Evolutionary conservation across 305 asterid species (phyloP).

Genomic region (Withania somnifera): DNA sequence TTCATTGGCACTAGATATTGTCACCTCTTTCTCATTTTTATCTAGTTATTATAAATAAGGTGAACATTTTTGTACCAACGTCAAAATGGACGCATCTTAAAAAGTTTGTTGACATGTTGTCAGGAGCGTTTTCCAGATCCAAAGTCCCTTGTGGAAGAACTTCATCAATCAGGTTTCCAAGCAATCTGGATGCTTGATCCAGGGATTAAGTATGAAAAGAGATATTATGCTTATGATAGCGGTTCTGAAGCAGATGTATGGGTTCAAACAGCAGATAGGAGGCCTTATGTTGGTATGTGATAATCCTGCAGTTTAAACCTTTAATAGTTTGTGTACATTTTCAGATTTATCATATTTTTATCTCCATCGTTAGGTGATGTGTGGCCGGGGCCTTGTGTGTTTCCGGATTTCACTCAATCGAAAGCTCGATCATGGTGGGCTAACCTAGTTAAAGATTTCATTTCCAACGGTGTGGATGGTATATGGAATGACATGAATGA

Average conservation of each 20-base stretch:
- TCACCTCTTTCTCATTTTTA: not conserved
- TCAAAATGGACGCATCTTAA: not conserved
- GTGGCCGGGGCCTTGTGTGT: conserved; percentile 98
- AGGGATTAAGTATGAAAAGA: conserved; percentile 75
- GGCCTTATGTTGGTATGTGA: conserved; percentile 63
- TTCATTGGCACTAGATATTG: not conserved
- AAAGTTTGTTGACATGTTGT: not conserved
- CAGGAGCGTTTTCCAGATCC: conserved; percentile 89
- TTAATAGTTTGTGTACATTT: not conserved
- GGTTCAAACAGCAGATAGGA: conserved; percentile 73
- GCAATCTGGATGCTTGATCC: conserved; percentile 99
- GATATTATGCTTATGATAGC: conserved; percentile 73
- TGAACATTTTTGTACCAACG: not conserved
- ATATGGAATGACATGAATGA: conserved; percentile 99
- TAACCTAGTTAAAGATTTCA: conserved; percentile 65
- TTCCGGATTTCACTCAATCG: conserved; percentile 80
- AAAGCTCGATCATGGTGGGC: conserved; percentile 92
- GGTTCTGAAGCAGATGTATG: conserved; percentile 79
- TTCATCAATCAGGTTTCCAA: conserved; percentile 75
- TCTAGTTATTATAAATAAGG: not conserved
- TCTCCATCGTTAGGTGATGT: conserved; percentile 50
- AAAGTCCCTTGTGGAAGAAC: conserved; percentile 56
- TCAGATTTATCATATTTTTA: not conserved
- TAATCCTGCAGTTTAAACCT: conserved; percentile 9
- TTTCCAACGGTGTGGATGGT: conserved; percentile 79